Conservation (phyloP, 306 rosid species). For the Lathyrus aphaca region DNA sequence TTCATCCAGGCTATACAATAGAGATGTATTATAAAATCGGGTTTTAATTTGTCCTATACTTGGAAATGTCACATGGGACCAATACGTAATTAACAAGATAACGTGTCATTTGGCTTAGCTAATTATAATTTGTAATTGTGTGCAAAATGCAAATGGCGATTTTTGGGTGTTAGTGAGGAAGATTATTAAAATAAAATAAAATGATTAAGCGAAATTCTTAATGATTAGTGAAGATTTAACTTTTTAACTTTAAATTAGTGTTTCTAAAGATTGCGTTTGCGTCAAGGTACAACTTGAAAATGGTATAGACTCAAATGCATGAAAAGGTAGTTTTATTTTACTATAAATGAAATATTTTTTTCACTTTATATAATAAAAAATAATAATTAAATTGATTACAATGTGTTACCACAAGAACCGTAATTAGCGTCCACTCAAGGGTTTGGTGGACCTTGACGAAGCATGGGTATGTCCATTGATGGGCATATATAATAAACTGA, state of each 20-base stretch:
- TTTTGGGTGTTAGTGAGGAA: slow-evolving; percentile 9
- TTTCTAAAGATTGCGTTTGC: slow-evolving; percentile 22
- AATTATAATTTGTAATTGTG: neutral
- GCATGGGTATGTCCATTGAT: slow-evolving; percentile 13
- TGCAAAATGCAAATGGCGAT: neutral
- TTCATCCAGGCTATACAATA: slow-evolving; percentile 1
- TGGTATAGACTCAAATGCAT: neutral
- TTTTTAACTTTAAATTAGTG: slow-evolving; percentile 6
- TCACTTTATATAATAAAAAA: no score
- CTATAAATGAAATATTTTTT: no score
- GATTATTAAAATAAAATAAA: neutral
- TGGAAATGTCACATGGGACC: slow-evolving; percentile 29
- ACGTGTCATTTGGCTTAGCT: slow-evolving; percentile 26
- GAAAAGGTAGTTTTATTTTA: neutral
- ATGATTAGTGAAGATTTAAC: neutral
- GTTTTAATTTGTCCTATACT: slow-evolving; percentile 12
- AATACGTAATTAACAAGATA: slow-evolving; percentile 14
- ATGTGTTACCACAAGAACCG: neutral
- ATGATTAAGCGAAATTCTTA: neutral
- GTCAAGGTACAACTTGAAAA: slow-evolving; percentile 7
- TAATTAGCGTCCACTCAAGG: slow-evolving; percentile 10
- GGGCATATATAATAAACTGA: slow-evolving; percentile 24
- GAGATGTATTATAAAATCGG: slow-evolving; percentile 15
- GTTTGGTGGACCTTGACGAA: slow-evolving; percentile 29
- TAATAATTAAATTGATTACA: no score